Conservation (phyloP, 192 early-diverging fungal genomes). For the Chytriomyces hyalinus region DNA sequence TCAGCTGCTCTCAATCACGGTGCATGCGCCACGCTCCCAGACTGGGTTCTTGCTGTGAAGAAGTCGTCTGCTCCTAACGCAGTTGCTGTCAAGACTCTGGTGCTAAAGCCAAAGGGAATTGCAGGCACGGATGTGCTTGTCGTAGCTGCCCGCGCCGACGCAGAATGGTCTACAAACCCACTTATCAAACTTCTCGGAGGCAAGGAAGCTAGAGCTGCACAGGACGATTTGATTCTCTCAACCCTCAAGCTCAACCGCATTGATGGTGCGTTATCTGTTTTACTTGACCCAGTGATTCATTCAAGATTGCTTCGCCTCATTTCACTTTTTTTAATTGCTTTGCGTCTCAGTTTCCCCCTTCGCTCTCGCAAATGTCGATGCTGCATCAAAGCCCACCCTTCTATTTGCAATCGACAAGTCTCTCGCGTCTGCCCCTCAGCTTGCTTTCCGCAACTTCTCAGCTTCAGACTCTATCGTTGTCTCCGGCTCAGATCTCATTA, state of each 20-base stretch:
- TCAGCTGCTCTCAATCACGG: too few relatives aligned
- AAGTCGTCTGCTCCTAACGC: background rate
- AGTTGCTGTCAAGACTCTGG: conserved; percentile 71
- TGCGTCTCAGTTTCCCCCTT: conserved; percentile 74
- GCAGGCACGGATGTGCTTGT: conserved; percentile 55
- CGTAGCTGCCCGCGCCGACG: conserved; percentile 64
- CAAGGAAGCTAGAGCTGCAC: conserved; percentile 73
- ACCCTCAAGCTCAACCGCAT: conserved; percentile 63
- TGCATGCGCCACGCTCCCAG: too few relatives aligned
- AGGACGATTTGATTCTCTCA: conserved; percentile 64
- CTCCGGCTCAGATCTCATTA: conserved; percentile 56
- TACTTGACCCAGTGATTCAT: background rate
- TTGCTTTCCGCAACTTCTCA: conserved; percentile 74
- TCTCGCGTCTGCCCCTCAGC: conserved; percentile 55
- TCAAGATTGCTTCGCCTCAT: background rate
- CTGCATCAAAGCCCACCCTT: conserved; percentile 60
- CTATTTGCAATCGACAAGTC: conserved; percentile 76
- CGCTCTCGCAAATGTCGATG: conserved; percentile 63
- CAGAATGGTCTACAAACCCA: conserved; percentile 42
- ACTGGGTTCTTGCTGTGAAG: background rate
- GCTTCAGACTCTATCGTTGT: conserved; percentile 65
- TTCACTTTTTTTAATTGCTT: background rate
- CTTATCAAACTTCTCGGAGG: conserved; percentile 44
- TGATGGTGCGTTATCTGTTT: conserved; percentile 55
- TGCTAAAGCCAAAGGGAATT: conserved; percentile 80